Evolutionary conservation across 1,284 basidiomycete species (phyloP), one percentile per base, ranked within the genome.

Genomic region (Ustilago sp.): DNA sequence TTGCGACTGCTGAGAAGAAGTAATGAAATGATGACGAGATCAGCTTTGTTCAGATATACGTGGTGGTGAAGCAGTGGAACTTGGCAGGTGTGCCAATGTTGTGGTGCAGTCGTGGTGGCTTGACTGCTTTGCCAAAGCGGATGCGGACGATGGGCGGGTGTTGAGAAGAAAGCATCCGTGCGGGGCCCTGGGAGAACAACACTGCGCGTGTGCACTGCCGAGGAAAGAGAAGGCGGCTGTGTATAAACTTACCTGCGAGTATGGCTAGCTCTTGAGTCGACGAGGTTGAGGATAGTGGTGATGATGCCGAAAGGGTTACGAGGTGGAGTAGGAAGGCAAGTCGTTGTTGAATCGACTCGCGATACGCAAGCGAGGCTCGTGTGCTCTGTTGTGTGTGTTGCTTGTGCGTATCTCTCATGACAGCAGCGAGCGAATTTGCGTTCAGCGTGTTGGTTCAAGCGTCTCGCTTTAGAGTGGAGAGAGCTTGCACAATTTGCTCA

Each of bases 401-500:
- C 54, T 28, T 63, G 54, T 28, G 35, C 31, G 60, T 50, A 43
- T 51, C 43, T 45, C 34, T 39, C 13, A 23, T 8, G 23, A n/a
- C 39, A 41, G 39, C 11, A 17, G 39, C 39, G 43, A 45, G 43
- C 13, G 53, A 39, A 38, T 52, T 11, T 53, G 51, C 13, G 48
- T 62, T 11, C 36, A 51, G 67, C 23, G 23, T 64, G 67, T 69
- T 69, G 67, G 61, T 63, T 59, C 19, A 47, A 19, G 19, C 19
- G 28, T 9, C 6, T 9, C 36, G 17, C 11, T 12, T 8, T 8
- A 56, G 59, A 64, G 68, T 64, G 68, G 68, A 70, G 68, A 65
- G 45, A 70, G 59, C 59, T 54, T 56, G 45, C 59, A 50, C 51
- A 61, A 41, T 63, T 69, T 59, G 47, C 39, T 54, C 43, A 39